Percentiles rank a stretch among this genome's conserved stretches.
phyloP scores from a whole-genome alignment of 208 protist species.

The Leishmania major region DNA sequence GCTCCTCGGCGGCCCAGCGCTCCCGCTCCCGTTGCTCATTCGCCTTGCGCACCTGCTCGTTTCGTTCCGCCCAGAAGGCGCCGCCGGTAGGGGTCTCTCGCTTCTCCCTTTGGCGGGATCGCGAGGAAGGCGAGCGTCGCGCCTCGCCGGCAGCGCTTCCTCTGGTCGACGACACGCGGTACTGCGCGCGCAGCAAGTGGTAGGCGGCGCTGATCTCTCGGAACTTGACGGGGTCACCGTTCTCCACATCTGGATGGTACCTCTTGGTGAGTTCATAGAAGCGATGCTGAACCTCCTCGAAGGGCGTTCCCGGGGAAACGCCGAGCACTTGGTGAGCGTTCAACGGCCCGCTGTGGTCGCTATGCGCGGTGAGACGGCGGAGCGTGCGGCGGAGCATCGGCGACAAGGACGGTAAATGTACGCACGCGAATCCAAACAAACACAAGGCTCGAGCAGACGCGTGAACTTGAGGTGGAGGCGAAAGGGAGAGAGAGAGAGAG shows the following conservation, averaged over 20 bases:
- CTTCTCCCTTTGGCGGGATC: slow-evolving; percentile 10
- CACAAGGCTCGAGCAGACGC: not conserved
- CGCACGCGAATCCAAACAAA: not conserved
- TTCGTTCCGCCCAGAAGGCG: slow-evolving; percentile 61
- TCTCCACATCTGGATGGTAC: slow-evolving; percentile 76
- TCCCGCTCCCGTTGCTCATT: slow-evolving; percentile 36
- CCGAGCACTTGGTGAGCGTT: slow-evolving; percentile 64
- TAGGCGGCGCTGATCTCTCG: slow-evolving; percentile 80
- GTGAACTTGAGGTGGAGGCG: too few species aligned
- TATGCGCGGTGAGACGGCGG: not conserved
- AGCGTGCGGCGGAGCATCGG: slow-evolving; percentile 33
- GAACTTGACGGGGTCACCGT: slow-evolving; percentile 69
- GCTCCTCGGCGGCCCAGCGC: slow-evolving; percentile 29
- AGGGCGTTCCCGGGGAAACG: slow-evolving; percentile 44
- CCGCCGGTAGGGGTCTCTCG: slow-evolving; percentile 18
- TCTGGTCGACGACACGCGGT: slow-evolving; percentile 16
- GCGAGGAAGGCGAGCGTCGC: not conserved
- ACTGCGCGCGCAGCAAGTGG: slow-evolving; percentile 46
- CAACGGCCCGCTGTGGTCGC: slow-evolving; percentile 17
- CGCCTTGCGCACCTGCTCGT: slow-evolving; percentile 36
- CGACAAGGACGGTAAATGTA: not conserved
- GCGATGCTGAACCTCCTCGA: slow-evolving; percentile 53
- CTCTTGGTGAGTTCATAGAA: slow-evolving; percentile 69
- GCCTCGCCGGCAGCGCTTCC: slow-evolving; percentile 9
- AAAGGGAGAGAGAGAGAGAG: too few species aligned